Conservation (phyloP, 345 rosid species). For the Melastoma malabathricum region DNA sequence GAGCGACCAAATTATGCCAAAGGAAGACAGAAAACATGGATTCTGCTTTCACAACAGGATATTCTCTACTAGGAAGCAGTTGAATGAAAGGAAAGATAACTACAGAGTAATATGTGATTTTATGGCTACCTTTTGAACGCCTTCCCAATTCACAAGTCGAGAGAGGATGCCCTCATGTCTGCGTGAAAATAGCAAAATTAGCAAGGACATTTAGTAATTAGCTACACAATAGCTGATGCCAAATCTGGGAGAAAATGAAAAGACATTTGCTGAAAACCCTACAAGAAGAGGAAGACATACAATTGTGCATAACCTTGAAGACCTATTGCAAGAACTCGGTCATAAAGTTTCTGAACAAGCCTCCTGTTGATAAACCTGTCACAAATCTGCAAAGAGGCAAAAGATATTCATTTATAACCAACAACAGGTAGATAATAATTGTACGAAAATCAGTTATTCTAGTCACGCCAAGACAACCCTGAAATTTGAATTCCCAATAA, state of each 20-base stretch:
- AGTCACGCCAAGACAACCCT: too few relatives aligned
- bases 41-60: too few relatives aligned
- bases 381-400: conserved; percentile 44
- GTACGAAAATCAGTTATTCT: too few relatives aligned
- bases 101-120: too few relatives aligned
- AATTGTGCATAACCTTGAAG: conserved; percentile 84
- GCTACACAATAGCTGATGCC: neutral
- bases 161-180: conserved; percentile 76
- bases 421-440: too few relatives aligned
- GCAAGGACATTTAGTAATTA: too few relatives aligned
- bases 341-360: conserved; percentile 60
- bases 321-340: conserved; percentile 78
- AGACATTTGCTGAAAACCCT: neutral
- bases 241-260: neutral
- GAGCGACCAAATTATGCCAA: too few relatives aligned
- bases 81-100: too few relatives aligned
- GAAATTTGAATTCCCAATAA: too few relatives aligned
- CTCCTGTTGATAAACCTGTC: conserved; percentile 72
- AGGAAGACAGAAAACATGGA: too few relatives aligned
- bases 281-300: conserved; percentile 33
- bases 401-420: too few relatives aligned
- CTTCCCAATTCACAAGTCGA: conserved; percentile 93
- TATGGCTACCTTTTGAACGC: conserved; percentile 52
- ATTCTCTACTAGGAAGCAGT: too few relatives aligned
- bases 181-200: neutral